Evolutionary conservation across 2,329 filamentous ascomycete genomes (phyloP), one percentile per base, ranked within the genome.

Genomic region (Phoma sp.): DNA sequence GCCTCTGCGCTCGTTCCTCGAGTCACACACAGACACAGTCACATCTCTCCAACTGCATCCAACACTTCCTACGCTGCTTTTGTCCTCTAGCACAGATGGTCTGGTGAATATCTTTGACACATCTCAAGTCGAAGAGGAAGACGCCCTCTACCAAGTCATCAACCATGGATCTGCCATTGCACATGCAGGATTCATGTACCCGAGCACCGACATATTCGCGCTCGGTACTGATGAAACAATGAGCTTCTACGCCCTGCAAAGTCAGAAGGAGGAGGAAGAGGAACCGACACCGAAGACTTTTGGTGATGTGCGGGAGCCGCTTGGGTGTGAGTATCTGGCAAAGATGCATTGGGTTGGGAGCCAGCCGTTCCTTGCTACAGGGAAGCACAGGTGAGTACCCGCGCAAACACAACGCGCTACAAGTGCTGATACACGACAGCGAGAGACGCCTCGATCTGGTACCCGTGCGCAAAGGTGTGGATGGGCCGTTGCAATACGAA

Each of bases 21-120:
- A 82, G 54, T 80, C 76, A 3, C 80, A 82, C 55, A 81, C 77
- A 50, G 85, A 88, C 68, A 85, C 85, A 51, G 79, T 88, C 50
- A 88, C 85, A 2, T 81, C 84, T 63, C 75, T 88, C 1, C 79
- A 81, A 68, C 86, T 87, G 65, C 87, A 90, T 72, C 86, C 87
- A 0, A 77, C 75, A 2, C 78, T 84, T 43, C 80, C 84, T 0
- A 80, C 83, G 39, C 78, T 90, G 15, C 82, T 94, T 6, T 80
- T 94, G 10, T 91, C 89, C 1, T 89, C 89, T 38, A 91, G 89
- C 33, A 94, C 90, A 13, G 91, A 95, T 74, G 90, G 90, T 6
- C 83, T 94, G 1, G 83, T 94, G 65, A 92, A 90, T 68, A 79
- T 94, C 40, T 91, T 89, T 75, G 88, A 95, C 76, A 88, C 85